Evolutionary conservation across 2,329 filamentous ascomycete species (phyloP).

Genomic region (Curvularia sp.): DNA sequence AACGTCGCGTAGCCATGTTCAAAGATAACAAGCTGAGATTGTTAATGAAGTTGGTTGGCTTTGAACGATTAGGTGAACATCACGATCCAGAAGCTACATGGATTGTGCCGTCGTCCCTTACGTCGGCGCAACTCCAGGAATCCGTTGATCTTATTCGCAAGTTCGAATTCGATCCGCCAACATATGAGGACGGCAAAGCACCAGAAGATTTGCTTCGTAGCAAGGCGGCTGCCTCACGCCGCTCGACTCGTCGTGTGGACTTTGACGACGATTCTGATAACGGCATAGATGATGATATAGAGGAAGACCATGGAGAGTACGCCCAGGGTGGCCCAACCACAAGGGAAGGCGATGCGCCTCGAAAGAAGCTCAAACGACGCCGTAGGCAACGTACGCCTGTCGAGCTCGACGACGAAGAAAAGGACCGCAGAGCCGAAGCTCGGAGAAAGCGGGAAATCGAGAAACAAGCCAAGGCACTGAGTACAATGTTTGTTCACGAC

Average conservation of each 20-base stretch:
- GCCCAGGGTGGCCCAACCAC: constrained; percentile 71
- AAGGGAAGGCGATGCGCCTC: constrained; percentile 61
- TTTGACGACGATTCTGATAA: constrained; percentile 76
- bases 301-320: constrained; percentile 67
- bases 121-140: constrained; percentile 70
- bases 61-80: constrained; percentile 69
- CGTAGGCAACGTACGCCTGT: constrained; percentile 61
- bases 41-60: constrained; percentile 77
- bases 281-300: constrained; percentile 62
- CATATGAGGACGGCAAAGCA: constrained; percentile 75
- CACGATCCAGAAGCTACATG: constrained; percentile 79
- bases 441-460: constrained; percentile 75
- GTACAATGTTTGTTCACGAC: constrained; percentile 77
- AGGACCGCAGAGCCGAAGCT: constrained; percentile 65
- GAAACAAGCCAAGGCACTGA: constrained; percentile 82
- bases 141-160: constrained; percentile 75
- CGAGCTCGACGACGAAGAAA: constrained; percentile 68
- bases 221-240: constrained; percentile 61
- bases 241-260: constrained; percentile 57
- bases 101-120: constrained; percentile 73
- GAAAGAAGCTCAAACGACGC: constrained; percentile 63
- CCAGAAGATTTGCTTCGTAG: constrained; percentile 82
- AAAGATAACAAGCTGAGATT: constrained; percentile 88
- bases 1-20: constrained; percentile 77
- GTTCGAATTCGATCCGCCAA: constrained; percentile 78